Conservation (phyloP, 305 asterid genomes). For the Rubia balearica region DNA sequence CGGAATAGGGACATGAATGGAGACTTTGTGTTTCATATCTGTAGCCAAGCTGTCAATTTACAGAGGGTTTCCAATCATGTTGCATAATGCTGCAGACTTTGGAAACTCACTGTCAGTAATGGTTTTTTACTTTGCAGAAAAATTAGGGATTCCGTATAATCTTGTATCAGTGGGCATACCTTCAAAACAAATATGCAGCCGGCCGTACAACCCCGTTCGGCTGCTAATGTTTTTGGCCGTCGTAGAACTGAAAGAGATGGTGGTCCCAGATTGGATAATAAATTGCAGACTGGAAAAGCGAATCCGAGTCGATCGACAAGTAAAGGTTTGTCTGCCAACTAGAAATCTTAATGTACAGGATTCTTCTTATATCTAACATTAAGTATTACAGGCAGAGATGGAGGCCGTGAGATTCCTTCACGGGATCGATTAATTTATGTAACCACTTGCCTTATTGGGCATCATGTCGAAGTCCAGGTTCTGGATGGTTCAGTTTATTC, state of each 20-base stretch:
- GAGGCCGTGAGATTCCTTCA: conserved; percentile 45
- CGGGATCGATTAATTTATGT: conserved; percentile 61
- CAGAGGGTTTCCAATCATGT: neutral
- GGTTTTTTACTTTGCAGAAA: conserved; percentile 17
- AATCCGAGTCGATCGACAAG: conserved; percentile 34
- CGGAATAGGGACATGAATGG: neutral
- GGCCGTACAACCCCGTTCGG: conserved; percentile 56
- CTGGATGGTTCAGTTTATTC: conserved; percentile 71
- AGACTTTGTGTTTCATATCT: neutral
- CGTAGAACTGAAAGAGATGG: conserved; percentile 65
- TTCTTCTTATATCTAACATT: conserved; percentile 25
- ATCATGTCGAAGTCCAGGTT: conserved; percentile 86
- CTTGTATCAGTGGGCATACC: conserved; percentile 13
- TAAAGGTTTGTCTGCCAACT: conserved; percentile 42
- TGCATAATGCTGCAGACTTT: neutral
- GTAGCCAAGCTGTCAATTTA: neutral
- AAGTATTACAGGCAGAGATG: conserved; percentile 50
- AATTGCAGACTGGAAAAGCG: conserved; percentile 43
- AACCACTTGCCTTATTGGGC: conserved; percentile 76
- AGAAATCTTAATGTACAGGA: conserved; percentile 14
- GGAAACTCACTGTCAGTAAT: neutral
- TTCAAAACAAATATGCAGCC: conserved; percentile 63
- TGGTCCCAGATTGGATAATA: conserved; percentile 49
- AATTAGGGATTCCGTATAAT: neutral
- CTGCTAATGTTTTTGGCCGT: conserved; percentile 75